Evolutionary conservation across 495 filamentous ascomycete species (phyloP).

Genomic region (Aspergillus saccharolyticus): DNA sequence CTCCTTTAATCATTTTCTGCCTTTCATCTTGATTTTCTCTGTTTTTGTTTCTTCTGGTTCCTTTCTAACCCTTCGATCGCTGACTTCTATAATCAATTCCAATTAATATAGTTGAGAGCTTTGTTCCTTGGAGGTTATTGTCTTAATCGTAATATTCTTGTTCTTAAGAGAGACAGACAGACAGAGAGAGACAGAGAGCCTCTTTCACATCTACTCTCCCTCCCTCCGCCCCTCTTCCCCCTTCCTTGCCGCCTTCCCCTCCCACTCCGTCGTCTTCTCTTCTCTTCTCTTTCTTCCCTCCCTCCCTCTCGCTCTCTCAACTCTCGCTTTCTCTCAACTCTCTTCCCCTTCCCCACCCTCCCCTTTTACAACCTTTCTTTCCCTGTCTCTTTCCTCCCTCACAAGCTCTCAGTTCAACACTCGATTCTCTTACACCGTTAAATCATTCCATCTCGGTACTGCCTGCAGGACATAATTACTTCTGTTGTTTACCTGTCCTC

Average conservation of each 20-base stretch:
- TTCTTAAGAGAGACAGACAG: no score
- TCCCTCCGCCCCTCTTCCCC: constrained; percentile 8
- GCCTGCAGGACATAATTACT: neutral
- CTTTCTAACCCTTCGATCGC: no score
- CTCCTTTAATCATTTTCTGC: no score
- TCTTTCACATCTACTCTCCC: no score
- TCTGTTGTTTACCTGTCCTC: no score
- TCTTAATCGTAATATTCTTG: no score
- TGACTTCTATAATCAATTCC: no score
- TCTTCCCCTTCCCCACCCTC: constrained; percentile 3
- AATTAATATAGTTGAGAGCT: no score
- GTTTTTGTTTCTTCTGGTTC: no score
- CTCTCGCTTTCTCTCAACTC: constrained; percentile 6
- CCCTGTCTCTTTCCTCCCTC: constrained; percentile 7
- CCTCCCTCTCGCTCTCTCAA: constrained; percentile 12
- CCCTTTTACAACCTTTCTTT: constrained; percentile 14
- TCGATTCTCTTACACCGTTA: constrained; percentile 8
- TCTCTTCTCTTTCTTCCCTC: constrained; percentile 14
- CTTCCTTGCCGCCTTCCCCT: constrained; percentile 7
- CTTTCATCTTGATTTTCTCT: no score
- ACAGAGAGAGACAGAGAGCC: no score
- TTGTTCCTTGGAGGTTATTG: constrained; percentile 11
- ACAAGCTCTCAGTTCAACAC: constrained; percentile 15
- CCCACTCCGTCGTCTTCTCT: constrained; percentile 2
- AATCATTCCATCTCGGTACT: neutral